Conservation (phyloP, 1,139 yeast genomes). For the Oligophagozyma castellii region DNA sequence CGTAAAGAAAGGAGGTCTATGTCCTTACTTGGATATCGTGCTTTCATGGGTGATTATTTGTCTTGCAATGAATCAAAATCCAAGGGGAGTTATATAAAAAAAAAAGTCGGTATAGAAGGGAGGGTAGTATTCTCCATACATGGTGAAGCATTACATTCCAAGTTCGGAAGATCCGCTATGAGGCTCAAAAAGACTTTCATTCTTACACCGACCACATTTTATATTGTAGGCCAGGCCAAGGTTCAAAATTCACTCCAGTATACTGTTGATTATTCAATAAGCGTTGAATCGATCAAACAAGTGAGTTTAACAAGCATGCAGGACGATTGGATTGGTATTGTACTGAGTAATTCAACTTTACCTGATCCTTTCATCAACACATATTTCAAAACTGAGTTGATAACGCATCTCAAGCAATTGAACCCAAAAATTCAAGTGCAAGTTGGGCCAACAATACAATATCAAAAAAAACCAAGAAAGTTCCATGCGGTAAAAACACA, state of each 20-base stretch:
- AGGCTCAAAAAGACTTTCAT: conserved; percentile 63
- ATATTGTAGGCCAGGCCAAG: conserved; percentile 58
- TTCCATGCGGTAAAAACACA: conserved; percentile 60
- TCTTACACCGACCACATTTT: conserved; percentile 47
- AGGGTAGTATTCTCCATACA: conserved; percentile 59
- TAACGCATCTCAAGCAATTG: conserved; percentile 57
- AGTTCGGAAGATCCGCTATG: conserved; percentile 86
- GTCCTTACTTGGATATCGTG: conserved; percentile 77
- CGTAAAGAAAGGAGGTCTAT: conserved; percentile 84
- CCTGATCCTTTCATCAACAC: conserved; percentile 78
- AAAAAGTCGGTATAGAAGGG: conserved; percentile 58
- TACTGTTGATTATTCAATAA: conserved; percentile 49
- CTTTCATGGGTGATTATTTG: conserved; percentile 87
- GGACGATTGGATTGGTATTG: conserved; percentile 88
- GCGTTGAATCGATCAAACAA: conserved; percentile 46
- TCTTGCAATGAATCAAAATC: conserved; percentile 68
- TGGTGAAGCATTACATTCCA: conserved; percentile 72
- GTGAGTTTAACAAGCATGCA: conserved; percentile 63
- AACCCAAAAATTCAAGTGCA: conserved; percentile 47
- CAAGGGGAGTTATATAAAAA: conserved; percentile 54
- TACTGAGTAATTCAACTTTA: conserved; percentile 37
- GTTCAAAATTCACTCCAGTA: conserved; percentile 62
- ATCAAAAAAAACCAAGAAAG: conserved; percentile 87
- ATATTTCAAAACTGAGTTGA: conserved; percentile 78
- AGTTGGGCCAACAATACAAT: conserved; percentile 62